A percentile compares a stretch with the other conserved stretches of the same genome.
Evolutionary conservation across 2,329 filamentous ascomycete genomes (phyloP).

Genomic region (Huntiella bhutanensis): DNA sequence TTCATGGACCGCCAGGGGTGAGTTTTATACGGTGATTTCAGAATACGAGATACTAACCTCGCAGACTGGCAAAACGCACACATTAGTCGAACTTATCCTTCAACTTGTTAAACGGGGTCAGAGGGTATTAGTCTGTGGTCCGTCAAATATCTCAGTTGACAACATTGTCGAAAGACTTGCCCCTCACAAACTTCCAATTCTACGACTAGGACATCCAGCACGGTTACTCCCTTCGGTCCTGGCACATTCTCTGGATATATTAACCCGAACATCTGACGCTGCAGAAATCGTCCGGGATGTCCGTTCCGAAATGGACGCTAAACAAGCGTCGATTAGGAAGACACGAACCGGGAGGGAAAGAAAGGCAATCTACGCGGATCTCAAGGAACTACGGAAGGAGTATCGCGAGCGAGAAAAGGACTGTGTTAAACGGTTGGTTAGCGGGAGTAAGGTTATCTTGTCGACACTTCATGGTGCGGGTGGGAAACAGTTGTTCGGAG

Average conservation of each 20-base stretch:
- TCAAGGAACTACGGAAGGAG: slow-evolving; percentile 73
- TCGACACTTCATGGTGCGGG: slow-evolving; percentile 87
- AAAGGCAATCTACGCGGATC: slow-evolving; percentile 62
- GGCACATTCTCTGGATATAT: slow-evolving; percentile 73
- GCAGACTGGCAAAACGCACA: slow-evolving; percentile 87
- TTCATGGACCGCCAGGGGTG: slow-evolving; percentile 81
- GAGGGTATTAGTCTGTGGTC: slow-evolving; percentile 80
- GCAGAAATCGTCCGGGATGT: slow-evolving; percentile 80
- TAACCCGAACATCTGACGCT: slow-evolving; percentile 79
- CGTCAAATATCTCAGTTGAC: slow-evolving; percentile 93
- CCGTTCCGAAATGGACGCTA: slow-evolving; percentile 77
- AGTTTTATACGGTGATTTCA: slow-evolving; percentile 15
- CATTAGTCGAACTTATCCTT: slow-evolving; percentile 84
- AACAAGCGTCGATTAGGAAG: slow-evolving; percentile 76
- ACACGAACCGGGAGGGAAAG: slow-evolving; percentile 64
- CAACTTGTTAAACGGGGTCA: slow-evolving; percentile 59
- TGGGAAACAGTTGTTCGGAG: slow-evolving; percentile 58
- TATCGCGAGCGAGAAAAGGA: slow-evolving; percentile 67
- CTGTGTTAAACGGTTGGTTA: slow-evolving; percentile 60
- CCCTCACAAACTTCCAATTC: slow-evolving; percentile 65
- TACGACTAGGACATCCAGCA: slow-evolving; percentile 83
- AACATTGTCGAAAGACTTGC: slow-evolving; percentile 90
- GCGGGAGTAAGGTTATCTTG: slow-evolving; percentile 68
- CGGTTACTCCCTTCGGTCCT: slow-evolving; percentile 74
- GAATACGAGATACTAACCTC: slow-evolving; percentile 3